Conservation (phyloP, 2,329 filamentous ascomycete species). For the Cordyceps fumosorosea region DNA sequence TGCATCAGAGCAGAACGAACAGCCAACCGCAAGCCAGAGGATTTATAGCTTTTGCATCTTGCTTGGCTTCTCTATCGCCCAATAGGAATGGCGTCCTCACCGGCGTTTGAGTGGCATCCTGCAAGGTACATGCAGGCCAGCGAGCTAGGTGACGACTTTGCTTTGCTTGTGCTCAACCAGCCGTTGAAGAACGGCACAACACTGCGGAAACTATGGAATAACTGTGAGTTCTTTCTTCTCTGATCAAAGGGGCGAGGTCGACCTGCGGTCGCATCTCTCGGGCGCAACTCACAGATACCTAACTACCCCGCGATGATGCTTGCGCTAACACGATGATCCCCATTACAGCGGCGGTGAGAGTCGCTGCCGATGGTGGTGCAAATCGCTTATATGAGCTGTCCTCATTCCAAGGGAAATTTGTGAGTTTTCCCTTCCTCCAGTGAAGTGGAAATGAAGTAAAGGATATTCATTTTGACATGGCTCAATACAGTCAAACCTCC, state of each 20-base stretch:
- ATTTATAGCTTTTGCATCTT: not conserved
- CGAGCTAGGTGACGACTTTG: slow-evolving; percentile 30
- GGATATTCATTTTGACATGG: too few relatives aligned
- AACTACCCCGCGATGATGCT: not conserved
- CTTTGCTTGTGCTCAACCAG: slow-evolving; percentile 47
- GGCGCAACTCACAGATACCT: not conserved
- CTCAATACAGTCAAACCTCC: slow-evolving; percentile 45
- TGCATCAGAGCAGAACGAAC: not conserved
- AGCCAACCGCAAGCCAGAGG: not conserved
- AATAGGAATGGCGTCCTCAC: not conserved
- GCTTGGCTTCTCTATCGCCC: not conserved
- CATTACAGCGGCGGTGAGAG: slow-evolving; percentile 50
- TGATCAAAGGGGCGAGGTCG: too few relatives aligned
- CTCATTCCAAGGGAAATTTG: slow-evolving; percentile 36
- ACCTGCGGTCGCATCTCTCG: not conserved
- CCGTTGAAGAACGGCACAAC: slow-evolving; percentile 39
- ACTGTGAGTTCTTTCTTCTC: slow-evolving; percentile 28
- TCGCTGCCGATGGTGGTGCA: slow-evolving; percentile 89
- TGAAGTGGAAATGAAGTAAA: not conserved
- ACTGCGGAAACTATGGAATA: slow-evolving; percentile 44
- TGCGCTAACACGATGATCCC: slow-evolving; percentile 18
- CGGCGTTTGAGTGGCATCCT: slow-evolving; percentile 34
- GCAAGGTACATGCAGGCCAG: slow-evolving; percentile 30
- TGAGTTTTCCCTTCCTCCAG: slow-evolving; percentile 21
- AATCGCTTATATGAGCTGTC: slow-evolving; percentile 59